phyloP scores from a whole-genome alignment of 352 stramenopile genomes.

The Pythium apleroticum region DNA sequence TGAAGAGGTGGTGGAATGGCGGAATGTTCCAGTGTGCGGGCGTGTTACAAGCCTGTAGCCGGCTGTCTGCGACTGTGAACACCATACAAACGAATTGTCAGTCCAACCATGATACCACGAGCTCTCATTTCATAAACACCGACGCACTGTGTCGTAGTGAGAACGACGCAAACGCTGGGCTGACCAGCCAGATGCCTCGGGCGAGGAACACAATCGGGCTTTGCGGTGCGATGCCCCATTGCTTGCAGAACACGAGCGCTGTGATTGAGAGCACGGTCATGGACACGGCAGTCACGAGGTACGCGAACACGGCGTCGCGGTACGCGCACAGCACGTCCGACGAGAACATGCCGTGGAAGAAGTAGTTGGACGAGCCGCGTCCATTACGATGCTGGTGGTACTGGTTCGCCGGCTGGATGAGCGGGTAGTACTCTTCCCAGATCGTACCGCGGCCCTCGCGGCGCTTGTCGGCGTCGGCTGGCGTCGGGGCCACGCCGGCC shows the following conservation, averaged over 20 bases:
- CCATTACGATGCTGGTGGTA: constrained; percentile 77
- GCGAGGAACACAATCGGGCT: constrained; percentile 56
- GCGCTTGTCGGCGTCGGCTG: constrained; percentile 16
- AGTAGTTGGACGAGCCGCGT: constrained; percentile 75
- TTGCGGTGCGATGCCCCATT: constrained; percentile 61
- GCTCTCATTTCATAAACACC: too few species aligned
- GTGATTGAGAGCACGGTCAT: constrained; percentile 82
- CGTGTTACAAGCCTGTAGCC: constrained; percentile 76
- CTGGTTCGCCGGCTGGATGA: constrained; percentile 80
- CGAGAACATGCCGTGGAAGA: constrained; percentile 89
- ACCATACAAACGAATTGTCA: constrained; percentile 9
- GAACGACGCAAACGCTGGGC: constrained; percentile 64
- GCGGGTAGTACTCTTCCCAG: constrained; percentile 89
- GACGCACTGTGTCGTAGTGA: constrained; percentile 71
- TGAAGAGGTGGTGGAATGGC: constrained; percentile 78
- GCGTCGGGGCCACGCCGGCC: constrained; percentile 21
- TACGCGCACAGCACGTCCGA: constrained; percentile 85
- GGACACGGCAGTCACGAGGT: constrained; percentile 72
- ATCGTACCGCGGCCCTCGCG: constrained; percentile 40
- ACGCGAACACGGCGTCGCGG: constrained; percentile 77
- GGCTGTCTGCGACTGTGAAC: constrained; percentile 55
- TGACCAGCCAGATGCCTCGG: constrained; percentile 72
- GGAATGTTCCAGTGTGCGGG: constrained; percentile 84
- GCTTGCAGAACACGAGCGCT: constrained; percentile 81
- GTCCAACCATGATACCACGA: too few species aligned